These are phyloP conservation scores for Yarrowia sp. DNA, from an alignment of 805 yeast species.

Conservation along the genomic window DNA sequence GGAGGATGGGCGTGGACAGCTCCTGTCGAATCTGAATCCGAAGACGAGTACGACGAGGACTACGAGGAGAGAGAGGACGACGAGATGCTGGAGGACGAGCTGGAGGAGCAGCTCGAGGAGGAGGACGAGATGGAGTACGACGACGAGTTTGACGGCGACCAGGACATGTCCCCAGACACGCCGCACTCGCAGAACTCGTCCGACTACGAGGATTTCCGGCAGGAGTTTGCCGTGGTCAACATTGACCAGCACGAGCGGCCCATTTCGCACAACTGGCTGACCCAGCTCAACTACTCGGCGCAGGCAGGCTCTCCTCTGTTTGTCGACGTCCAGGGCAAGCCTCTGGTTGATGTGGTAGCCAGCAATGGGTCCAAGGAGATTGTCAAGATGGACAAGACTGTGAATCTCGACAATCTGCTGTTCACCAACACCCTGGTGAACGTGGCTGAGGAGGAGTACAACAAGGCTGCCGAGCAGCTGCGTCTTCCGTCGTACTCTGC, in stretches of 20 bases:
- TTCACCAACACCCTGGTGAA: background rate
- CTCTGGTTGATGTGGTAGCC: background rate
- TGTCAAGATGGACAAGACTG: background rate
- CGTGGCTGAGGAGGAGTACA: conserved; percentile 4
- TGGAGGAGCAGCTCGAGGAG: background rate
- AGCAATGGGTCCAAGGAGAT: background rate
- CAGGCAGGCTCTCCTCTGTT: background rate
- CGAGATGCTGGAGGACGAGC: background rate
- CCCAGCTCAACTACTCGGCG: conserved; percentile 5
- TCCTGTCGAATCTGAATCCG: background rate
- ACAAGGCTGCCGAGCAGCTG: background rate
- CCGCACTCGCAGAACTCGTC: background rate
- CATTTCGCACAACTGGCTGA: conserved; percentile 5
- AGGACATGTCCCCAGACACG: background rate
- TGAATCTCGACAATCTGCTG: background rate
- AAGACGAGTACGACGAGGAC: background rate
- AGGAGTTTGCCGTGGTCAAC: conserved; percentile 20
- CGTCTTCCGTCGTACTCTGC: background rate
- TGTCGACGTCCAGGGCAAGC: background rate
- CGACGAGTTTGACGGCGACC: background rate
- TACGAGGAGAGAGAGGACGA: background rate
- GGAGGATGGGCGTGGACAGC: conserved; percentile 11
- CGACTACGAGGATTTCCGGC: conserved; percentile 1
- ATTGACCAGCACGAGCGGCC: conserved; percentile 5
- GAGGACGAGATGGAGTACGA: background rate